Evolutionary conservation across 768 basidiomycete genomes (phyloP).

Genomic region (Porphyrellus cyaneotinctus): DNA sequence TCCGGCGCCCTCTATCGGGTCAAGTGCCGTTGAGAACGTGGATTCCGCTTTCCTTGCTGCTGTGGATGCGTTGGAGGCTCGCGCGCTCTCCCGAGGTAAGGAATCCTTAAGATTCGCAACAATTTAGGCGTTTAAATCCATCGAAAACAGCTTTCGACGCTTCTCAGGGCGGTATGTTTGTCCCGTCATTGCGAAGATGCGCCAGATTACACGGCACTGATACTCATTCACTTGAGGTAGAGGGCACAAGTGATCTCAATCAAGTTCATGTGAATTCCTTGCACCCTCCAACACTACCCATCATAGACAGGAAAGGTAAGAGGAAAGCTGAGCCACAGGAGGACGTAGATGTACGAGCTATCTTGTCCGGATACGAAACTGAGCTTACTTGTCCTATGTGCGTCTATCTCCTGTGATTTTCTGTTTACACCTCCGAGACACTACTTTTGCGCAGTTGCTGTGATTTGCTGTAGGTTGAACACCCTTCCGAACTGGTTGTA

Average conservation of each 20-base stretch:
- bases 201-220: background rate
- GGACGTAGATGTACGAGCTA: slow-evolving; percentile 21
- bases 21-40: slow-evolving; percentile 13
- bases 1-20: slow-evolving; percentile 5
- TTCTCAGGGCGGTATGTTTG: slow-evolving; percentile 19
- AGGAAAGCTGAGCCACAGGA: slow-evolving; percentile 31
- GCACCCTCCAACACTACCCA: background rate
- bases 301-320: slow-evolving; percentile 44
- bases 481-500: background rate
- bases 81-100: slow-evolving; percentile 20
- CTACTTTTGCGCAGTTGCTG: slow-evolving; percentile 52
- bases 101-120: background rate
- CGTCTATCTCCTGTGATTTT: slow-evolving; percentile 25
- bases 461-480: slow-evolving; percentile 57
- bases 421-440: background rate
- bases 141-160: background rate
- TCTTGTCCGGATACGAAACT: slow-evolving; percentile 52
- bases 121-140: background rate
- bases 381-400: slow-evolving; percentile 74
- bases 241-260: background rate
- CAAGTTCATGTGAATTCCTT: slow-evolving; percentile 4
- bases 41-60: slow-evolving; percentile 32
- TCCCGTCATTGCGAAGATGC: background rate
- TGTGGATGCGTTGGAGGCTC: slow-evolving; percentile 46
- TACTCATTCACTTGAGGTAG: slow-evolving; percentile 11